phyloP scores from a whole-genome alignment of 371 early-diverging fungal genomes.

The Mucor indicus region DNA sequence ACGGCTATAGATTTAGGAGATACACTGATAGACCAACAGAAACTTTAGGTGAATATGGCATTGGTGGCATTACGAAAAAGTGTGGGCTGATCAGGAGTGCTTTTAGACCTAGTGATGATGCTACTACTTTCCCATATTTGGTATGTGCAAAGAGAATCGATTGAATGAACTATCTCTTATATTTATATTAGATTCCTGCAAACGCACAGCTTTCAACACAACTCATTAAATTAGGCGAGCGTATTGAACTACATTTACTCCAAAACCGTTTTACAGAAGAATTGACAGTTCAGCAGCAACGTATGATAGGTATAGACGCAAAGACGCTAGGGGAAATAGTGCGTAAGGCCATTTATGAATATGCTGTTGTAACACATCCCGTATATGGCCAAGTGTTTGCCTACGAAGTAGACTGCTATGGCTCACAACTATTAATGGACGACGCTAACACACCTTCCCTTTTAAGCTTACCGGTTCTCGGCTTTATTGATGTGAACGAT shows the following conservation, averaged over 20 bases:
- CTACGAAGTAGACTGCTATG: constrained; percentile 66
- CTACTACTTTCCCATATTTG: constrained; percentile 56
- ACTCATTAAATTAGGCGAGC: constrained; percentile 13
- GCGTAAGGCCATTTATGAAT: constrained; percentile 41
- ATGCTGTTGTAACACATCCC: constrained; percentile 50
- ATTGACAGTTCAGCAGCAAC: not conserved
- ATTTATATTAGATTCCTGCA: constrained; percentile 44
- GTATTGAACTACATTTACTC: constrained; percentile 5
- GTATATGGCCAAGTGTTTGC: constrained; percentile 53
- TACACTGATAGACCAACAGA: constrained; percentile 45
- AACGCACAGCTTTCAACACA: constrained; percentile 57
- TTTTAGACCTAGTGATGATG: constrained; percentile 65
- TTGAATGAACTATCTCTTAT: not conserved
- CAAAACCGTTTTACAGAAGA: not conserved
- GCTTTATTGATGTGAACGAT: constrained; percentile 46
- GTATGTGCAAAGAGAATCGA: constrained; percentile 15
- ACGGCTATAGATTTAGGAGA: constrained; percentile 36
- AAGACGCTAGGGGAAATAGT: constrained; percentile 44
- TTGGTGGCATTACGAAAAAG: constrained; percentile 45
- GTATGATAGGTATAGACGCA: constrained; percentile 17
- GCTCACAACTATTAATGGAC: constrained; percentile 59
- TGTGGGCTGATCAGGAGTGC: constrained; percentile 56
- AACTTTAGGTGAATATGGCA: constrained; percentile 50
- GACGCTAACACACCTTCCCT: constrained; percentile 66
- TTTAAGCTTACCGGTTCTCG: constrained; percentile 55